A percentile compares a stretch with the other conserved stretches of the same genome.
Evolutionary conservation across 1,139 yeast species (phyloP).

Genomic region (Kodamaea ohmeri): DNA sequence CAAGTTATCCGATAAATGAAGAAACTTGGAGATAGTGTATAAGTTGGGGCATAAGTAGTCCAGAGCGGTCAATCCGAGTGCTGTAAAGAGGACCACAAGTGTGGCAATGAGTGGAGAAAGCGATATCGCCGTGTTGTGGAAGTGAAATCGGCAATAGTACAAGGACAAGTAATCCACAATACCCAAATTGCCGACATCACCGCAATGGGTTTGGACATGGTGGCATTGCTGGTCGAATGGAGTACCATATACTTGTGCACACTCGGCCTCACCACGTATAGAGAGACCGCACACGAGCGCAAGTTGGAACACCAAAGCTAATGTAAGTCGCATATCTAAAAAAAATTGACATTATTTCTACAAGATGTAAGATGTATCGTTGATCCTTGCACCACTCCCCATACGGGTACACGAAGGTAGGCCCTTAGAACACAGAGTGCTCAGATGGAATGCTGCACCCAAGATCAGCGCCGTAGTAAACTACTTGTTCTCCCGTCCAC

Average conservation of each 20-base stretch:
- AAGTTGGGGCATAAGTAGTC: constrained; percentile 76
- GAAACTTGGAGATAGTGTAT: constrained; percentile 53
- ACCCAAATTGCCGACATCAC: constrained; percentile 25
- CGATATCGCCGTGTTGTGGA: constrained; percentile 7
- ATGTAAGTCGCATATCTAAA: not conserved
- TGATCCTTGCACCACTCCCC: constrained; percentile 79
- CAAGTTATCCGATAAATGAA: constrained; percentile 70
- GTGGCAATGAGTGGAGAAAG: constrained; percentile 20
- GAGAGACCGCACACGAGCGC: not conserved
- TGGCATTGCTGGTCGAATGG: constrained; percentile 40
- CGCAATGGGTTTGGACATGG: constrained; percentile 40
- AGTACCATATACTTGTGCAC: constrained; percentile 20
- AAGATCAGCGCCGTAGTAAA: constrained; percentile 50
- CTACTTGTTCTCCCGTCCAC: constrained; percentile 65
- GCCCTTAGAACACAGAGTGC: constrained; percentile 57
- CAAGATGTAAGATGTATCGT: constrained; percentile 46
- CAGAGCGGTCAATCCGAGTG: constrained; percentile 72
- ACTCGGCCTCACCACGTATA: constrained; percentile 2
- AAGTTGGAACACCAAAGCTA: not conserved
- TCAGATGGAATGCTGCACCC: constrained; percentile 79
- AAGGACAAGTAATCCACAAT: constrained; percentile 17
- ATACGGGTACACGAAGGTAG: constrained; percentile 84
- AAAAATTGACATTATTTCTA: not conserved
- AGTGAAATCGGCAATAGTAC: constrained; percentile 19
- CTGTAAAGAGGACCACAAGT: constrained; percentile 48